Base-by-base conservation (phyloP, 2,329 filamentous ascomycete genomes). In the Paraconiothyrium brasiliense region DNA sequence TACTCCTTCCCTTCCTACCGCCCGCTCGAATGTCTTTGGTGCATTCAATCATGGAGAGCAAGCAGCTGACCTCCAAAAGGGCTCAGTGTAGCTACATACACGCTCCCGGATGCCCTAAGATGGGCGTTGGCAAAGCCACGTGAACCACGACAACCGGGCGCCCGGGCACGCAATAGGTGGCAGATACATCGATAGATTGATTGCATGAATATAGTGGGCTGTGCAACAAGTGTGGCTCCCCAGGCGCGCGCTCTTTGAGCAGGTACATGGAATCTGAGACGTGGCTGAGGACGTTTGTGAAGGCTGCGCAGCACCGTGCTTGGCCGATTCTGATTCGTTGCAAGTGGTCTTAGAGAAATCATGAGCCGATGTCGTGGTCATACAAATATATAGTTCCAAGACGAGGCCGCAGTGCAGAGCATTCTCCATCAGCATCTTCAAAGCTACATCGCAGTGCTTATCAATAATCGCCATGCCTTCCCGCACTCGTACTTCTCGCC, bases 221-320 rank as follows among this genome's bases (percentile, higher is more conserved):
- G 50, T 52, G 50, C 27, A 6, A 16, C 4, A 24, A 41, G n/a
- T 24, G 13, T 30, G 50, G 50, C 34, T 41, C 20, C 27, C 34
- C 35, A 52, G 20, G 35, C 50, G 50, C 50, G 50, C 50, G 50
- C 50, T 52, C 35, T 30, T 41, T 35, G 30, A 22, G 50, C 34
- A 52, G 20, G 49, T 52, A 24, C 9, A 14, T 9, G 27, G 22
- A 1, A 24, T 13, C 20, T 52, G 34, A 52, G 50, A 41, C 35
- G 50, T 52, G 50, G 50, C 50, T 52, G 50, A 52, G 50, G 35
- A 41, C n/a, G 9, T 41, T 27, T 41, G 22, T n/a, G 16, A 39
- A 52, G 35, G 50, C 50, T 52, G 50, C 22, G 50, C 34, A 41
- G 35, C 34, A 52, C 20, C 34, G 20, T 6, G 13, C 10, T 32